Evolutionary conservation across 441 rosid species (phyloP).

Genomic region (Melastoma candidum): DNA sequence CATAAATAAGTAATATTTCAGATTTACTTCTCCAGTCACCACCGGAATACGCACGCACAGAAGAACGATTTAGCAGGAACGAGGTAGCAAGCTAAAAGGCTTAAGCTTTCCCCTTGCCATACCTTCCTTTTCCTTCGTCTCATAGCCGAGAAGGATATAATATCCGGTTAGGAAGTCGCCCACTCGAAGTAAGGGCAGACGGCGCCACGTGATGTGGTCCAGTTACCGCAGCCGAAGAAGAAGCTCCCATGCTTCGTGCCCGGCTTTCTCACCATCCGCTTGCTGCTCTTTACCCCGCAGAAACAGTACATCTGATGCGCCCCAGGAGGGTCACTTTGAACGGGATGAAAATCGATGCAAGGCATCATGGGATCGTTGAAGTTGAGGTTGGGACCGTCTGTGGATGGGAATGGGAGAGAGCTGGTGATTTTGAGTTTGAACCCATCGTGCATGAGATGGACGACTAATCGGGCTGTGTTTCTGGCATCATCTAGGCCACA

Average conservation of each 20-base stretch:
- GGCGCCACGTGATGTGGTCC: conserved; percentile 55
- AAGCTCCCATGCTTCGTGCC: conserved; percentile 56
- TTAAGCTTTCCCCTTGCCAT: background rate
- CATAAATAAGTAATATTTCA: no score
- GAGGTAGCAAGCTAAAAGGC: background rate
- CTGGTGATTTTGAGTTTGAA: conserved; percentile 50
- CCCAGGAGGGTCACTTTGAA: conserved; percentile 10
- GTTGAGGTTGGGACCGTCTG: conserved; percentile 23
- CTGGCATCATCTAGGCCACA: conserved; percentile 67
- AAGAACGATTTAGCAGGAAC: conserved; percentile 14
- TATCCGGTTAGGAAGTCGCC: conserved; percentile 36
- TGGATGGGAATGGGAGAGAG: conserved; percentile 39
- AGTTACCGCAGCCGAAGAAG: conserved; percentile 72
- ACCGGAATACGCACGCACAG: conserved; percentile 9
- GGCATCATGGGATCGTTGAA: conserved; percentile 29
- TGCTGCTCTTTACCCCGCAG: conserved; percentile 65
- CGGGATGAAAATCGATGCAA: conserved; percentile 27
- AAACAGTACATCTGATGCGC: conserved; percentile 26
- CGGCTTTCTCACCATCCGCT: conserved; percentile 50
- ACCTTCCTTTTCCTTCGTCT: conserved; percentile 3
- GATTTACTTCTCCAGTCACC: conserved; percentile 41
- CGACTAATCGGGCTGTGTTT: conserved; percentile 56
- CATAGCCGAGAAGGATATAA: conserved; percentile 7
- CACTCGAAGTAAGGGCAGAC: conserved; percentile 56
- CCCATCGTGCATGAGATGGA: conserved; percentile 47